Conservation (phyloP, 495 filamentous ascomycete species). For the Xanthoparmelia taractica region DNA sequence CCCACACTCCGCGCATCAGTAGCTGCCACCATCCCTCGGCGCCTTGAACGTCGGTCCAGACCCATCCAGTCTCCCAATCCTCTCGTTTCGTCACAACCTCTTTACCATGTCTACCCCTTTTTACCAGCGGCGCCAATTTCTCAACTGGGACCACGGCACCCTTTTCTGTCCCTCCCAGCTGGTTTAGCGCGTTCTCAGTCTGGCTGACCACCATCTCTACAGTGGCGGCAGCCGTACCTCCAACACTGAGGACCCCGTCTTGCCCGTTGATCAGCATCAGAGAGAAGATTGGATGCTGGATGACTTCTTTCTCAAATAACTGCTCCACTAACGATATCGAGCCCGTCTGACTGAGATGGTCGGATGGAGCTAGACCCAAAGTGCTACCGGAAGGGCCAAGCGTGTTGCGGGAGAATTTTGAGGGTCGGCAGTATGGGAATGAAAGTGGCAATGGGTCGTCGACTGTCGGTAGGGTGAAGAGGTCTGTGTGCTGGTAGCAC, state of each 20-base stretch:
- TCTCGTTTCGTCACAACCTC: slow-evolving; percentile 5
- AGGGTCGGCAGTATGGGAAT: slow-evolving; percentile 31
- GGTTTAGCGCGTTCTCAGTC: slow-evolving; percentile 26
- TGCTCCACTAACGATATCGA: slow-evolving; percentile 25
- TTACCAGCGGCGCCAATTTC: slow-evolving; percentile 4
- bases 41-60: slow-evolving; percentile 29
- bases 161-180: slow-evolving; percentile 20
- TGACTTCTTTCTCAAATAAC: slow-evolving; percentile 24
- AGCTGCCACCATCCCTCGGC: slow-evolving; percentile 35
- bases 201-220: slow-evolving; percentile 24
- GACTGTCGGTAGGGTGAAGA: slow-evolving; percentile 27
- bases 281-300: slow-evolving; percentile 29
- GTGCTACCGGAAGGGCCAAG: slow-evolving; percentile 28
- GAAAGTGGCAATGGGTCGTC: slow-evolving; percentile 25
- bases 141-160: neutral
- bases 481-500: slow-evolving; percentile 28
- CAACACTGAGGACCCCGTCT: slow-evolving; percentile 32
- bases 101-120: slow-evolving; percentile 13
- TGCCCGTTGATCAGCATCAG: slow-evolving; percentile 30
- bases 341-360: slow-evolving; percentile 29
- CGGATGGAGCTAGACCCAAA: slow-evolving; percentile 30
- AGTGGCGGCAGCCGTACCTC: slow-evolving; percentile 27
- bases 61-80: slow-evolving; percentile 28
- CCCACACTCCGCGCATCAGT: slow-evolving; percentile 32
- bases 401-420: slow-evolving; percentile 27